Conservation (phyloP, 345 rosid species). For the Eucalyptus tenuipes region DNA sequence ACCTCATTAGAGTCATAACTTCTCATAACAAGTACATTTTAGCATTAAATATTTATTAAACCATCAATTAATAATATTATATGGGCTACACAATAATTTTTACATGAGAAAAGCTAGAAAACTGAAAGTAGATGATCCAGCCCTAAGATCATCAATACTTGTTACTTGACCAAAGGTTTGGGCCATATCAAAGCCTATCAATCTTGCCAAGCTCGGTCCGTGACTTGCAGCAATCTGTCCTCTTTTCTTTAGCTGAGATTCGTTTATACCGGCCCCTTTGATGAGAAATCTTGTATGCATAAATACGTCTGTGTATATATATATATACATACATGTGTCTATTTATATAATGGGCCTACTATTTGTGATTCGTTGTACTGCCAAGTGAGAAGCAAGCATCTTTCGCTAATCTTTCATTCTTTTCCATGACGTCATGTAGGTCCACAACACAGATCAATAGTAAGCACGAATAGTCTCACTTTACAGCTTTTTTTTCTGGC, state of each 20-base stretch:
- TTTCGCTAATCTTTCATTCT: neutral
- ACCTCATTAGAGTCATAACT: too few relatives aligned
- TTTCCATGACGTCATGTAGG: neutral
- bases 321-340: neutral
- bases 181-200: neutral
- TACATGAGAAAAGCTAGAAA: neutral
- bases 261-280: neutral
- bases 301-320: neutral
- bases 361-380: neutral
- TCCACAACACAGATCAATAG: neutral
- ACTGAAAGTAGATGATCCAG: neutral
- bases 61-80: too few relatives aligned
- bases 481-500: neutral
- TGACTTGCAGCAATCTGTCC: neutral
- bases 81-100: too few relatives aligned
- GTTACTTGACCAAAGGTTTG: neutral
- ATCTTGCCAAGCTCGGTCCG: neutral
- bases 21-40: too few relatives aligned
- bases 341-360: neutral
- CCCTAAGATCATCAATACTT: neutral
- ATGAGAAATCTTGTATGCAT: neutral
- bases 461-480: neutral
- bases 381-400: neutral
- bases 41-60: too few relatives aligned
- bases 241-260: neutral